These are phyloP conservation scores for Komagataella phaffii DNA, from an alignment of 805 yeast species.

Conservation along the genomic window DNA sequence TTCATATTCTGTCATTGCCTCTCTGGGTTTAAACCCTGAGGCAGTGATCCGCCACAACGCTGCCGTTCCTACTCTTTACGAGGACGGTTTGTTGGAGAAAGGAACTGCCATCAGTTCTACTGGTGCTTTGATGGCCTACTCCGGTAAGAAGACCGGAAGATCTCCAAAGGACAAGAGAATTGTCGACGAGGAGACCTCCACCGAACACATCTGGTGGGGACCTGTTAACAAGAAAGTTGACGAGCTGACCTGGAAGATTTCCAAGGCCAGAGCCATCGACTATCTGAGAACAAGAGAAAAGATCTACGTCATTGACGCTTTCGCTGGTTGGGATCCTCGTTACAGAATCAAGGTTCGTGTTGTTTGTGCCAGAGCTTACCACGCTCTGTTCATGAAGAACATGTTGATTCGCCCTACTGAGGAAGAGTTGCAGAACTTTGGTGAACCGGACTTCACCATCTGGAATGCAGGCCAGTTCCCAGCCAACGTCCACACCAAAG, in stretches of 20 bases:
- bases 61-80: constrained; percentile 84
- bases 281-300: constrained; percentile 92
- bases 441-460: constrained; percentile 96
- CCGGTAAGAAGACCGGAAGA: constrained; percentile 94
- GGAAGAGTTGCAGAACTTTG: constrained; percentile 79
- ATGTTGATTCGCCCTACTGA: constrained; percentile 93
- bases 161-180: constrained; percentile 97
- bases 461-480: constrained; percentile 99
- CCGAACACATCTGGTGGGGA: constrained; percentile 95
- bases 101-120: constrained; percentile 86
- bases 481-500: constrained; percentile 89
- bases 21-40: constrained; percentile 41
- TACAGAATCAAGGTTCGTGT: constrained; percentile 93
- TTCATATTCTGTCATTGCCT: constrained; percentile 16
- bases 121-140: constrained; percentile 92
- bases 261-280: constrained; percentile 93
- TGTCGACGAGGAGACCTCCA: constrained; percentile 84
- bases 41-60: constrained; percentile 79
- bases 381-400: constrained; percentile 94
- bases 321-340: constrained; percentile 98
- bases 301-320: constrained; percentile 91
- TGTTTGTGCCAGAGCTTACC: constrained; percentile 97
- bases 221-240: constrained; percentile 94
- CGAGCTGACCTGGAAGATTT: constrained; percentile 88
- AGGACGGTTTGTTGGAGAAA: constrained; percentile 82